Evolutionary conservation across 306 rosid species (phyloP), one percentile per base, ranked within the genome.

Genomic region (Quercus rubra): DNA sequence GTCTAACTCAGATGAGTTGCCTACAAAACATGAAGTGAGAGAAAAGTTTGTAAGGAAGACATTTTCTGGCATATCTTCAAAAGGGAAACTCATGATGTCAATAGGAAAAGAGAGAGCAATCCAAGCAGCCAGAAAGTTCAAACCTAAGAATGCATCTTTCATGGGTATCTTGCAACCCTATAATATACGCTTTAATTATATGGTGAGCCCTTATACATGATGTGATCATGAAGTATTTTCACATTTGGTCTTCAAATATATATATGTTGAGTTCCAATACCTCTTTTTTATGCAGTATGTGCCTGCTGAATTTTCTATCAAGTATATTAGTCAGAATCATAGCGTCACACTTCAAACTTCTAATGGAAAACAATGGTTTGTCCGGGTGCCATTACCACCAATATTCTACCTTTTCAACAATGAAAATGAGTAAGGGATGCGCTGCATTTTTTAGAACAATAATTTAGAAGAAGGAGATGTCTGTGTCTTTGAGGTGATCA

Each of bases 241-340:
- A 41, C 55, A 1, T 17, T 25, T 30, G 11, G 1, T 2, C 64
- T 58, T 58, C 13, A 10, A 46, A 46, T 27, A 17, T 33, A 33
- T 33, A 33, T 35, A 35, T n/a, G 5, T 30, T 27, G 4, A 62
- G 7, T 21, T 19, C 4, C 25, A 18, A 9, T 1, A 18, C 20
- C 20, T 3, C 51, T 20, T 56, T 27, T 0, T 27, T 73, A 68
- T 76, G 86, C 79, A 89, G 90, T 27, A 55, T 70, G 78, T 83
- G 46, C 78, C 77, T 71, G 12, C 38, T 41, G 10, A 54, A 4
- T 85, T 85, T 73, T 69, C 77, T 41, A 4, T 0, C 1, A 78
- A 82, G 51, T 73, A 85, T 80, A 14, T 85, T 76, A 64, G 19
- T 25, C 7, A n/a, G 2, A 4, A 68, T 0, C 23, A 30, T 27